These are phyloP conservation scores for Dothideomycetidae sp. DNA, from an alignment of 2,329 filamentous ascomycete genomes.

Conservation along the genomic window DNA sequence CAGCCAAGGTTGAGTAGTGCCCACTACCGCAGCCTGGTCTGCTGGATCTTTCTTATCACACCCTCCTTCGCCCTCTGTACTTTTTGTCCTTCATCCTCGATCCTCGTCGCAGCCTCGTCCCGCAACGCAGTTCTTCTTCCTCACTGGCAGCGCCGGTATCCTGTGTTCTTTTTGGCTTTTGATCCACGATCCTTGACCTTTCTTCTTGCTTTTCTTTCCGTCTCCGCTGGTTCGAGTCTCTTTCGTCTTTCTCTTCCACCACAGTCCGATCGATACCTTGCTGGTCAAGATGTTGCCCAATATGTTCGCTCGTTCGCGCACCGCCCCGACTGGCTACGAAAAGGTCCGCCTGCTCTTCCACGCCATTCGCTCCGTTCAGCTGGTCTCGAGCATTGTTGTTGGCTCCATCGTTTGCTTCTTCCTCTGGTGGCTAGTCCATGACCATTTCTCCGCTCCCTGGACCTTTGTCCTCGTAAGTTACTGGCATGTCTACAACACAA, in stretches of 20 bases:
- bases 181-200: too few relatives aligned
- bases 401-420: slow-evolving; percentile 42
- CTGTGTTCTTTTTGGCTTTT: slow-evolving; percentile 1
- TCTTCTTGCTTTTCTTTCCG: slow-evolving; percentile 2
- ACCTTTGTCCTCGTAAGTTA: slow-evolving; percentile 43
- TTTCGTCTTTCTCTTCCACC: background rate
- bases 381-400: slow-evolving; percentile 35
- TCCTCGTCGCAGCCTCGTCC: background rate
- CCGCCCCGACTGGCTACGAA: slow-evolving; percentile 31
- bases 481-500: background rate
- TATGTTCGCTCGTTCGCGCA: slow-evolving; percentile 16
- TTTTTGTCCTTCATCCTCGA: background rate
- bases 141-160: background rate
- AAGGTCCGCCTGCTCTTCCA: slow-evolving; percentile 28
- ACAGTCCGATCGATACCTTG: slow-evolving; percentile 1
- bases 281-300: slow-evolving; percentile 9
- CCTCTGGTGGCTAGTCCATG: slow-evolving; percentile 38
- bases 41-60: too few relatives aligned
- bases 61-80: background rate
- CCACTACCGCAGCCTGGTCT: too few relatives aligned
- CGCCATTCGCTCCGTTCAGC: slow-evolving; percentile 26
- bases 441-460: slow-evolving; percentile 41
- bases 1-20: too few relatives aligned
- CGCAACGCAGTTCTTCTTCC: background rate
- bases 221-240: background rate